These are phyloP conservation scores for Umbelopsis sp. DNA, from an alignment of 371 early-diverging fungal genomes.

Conservation along the genomic window DNA sequence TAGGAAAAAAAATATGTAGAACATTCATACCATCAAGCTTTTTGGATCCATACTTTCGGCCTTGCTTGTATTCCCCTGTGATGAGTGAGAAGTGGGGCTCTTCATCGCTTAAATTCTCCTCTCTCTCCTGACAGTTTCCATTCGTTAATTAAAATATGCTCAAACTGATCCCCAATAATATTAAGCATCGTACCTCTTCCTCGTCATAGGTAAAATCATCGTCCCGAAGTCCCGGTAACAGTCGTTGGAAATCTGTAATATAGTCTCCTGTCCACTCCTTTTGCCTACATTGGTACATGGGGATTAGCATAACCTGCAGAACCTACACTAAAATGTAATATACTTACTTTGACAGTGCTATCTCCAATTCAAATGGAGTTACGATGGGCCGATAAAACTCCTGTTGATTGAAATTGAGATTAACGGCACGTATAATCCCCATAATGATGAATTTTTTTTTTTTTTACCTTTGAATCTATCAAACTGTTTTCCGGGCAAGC, in stretches of 20 bases:
- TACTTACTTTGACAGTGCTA: slow-evolving; percentile 71
- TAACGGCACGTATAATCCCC: not conserved
- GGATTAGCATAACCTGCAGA: not conserved
- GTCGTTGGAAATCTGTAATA: slow-evolving; percentile 69
- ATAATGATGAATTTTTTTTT: not conserved
- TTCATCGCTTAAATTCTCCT: slow-evolving; percentile 67
- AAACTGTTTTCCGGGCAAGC: slow-evolving; percentile 95
- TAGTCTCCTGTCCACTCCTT: slow-evolving; percentile 82
- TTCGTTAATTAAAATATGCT: not conserved
- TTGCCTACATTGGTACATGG: slow-evolving; percentile 28
- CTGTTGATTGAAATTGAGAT: slow-evolving; percentile 27
- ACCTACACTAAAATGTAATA: not conserved
- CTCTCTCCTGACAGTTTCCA: slow-evolving; percentile 33
- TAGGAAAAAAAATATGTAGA: not conserved
- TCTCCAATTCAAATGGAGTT: slow-evolving; percentile 89
- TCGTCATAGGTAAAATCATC: slow-evolving; percentile 50
- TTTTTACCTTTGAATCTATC: slow-evolving; percentile 80
- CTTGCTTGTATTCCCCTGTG: slow-evolving; percentile 76
- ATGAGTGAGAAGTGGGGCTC: slow-evolving; percentile 87
- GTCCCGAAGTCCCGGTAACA: slow-evolving; percentile 54
- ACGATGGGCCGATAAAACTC: slow-evolving; percentile 92
- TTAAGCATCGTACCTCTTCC: slow-evolving; percentile 22
- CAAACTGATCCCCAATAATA: no score
- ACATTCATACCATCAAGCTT: not conserved
- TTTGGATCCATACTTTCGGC: not conserved